A percentile compares a stretch with the other conserved stretches of the same genome.
These are phyloP conservation scores for Tetrapisispora pingtungensis DNA, from an alignment of 805 yeast species.

Conservation along the genomic window DNA sequence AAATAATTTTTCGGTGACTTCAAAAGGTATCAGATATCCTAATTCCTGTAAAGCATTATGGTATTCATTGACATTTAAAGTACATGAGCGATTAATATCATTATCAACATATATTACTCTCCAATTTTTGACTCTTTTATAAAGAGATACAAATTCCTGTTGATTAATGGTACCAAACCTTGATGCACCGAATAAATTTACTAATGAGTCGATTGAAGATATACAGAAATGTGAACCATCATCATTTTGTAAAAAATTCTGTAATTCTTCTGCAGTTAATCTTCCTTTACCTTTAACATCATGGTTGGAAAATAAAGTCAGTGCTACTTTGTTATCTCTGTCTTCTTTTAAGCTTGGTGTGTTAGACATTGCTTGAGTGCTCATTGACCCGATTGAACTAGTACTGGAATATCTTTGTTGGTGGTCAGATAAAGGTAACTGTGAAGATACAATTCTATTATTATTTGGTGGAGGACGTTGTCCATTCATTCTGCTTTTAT, in stretches of 20 bases:
- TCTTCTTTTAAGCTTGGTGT: slow-evolving; percentile 8
- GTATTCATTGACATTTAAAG: slow-evolving; percentile 24
- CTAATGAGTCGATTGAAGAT: slow-evolving; percentile 28
- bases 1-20: slow-evolving; percentile 27
- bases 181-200: slow-evolving; percentile 29
- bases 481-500: background rate
- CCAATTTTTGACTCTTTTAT: slow-evolving; percentile 28
- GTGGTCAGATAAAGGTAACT: background rate
- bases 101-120: slow-evolving; percentile 29
- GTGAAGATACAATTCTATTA: slow-evolving; percentile 8
- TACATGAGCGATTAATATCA: slow-evolving; percentile 27
- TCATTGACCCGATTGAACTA: slow-evolving; percentile 5
- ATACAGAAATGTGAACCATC: slow-evolving; percentile 26
- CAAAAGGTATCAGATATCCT: slow-evolving; percentile 28
- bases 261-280: slow-evolving; percentile 27
- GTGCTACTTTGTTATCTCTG: slow-evolving; percentile 22
- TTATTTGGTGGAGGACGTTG: background rate
- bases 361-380: slow-evolving; percentile 5
- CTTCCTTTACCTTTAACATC: slow-evolving; percentile 25
- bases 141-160: slow-evolving; percentile 26
- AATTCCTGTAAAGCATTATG: slow-evolving; percentile 28
- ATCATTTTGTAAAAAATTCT: slow-evolving; percentile 29
- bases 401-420: slow-evolving; percentile 1
- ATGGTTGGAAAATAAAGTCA: slow-evolving; percentile 25
- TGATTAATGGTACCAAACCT: slow-evolving; percentile 28